Base-by-base conservation (phyloP, 2,329 filamentous ascomycete genomes). In the Paramyrothecium sp. region DNA sequence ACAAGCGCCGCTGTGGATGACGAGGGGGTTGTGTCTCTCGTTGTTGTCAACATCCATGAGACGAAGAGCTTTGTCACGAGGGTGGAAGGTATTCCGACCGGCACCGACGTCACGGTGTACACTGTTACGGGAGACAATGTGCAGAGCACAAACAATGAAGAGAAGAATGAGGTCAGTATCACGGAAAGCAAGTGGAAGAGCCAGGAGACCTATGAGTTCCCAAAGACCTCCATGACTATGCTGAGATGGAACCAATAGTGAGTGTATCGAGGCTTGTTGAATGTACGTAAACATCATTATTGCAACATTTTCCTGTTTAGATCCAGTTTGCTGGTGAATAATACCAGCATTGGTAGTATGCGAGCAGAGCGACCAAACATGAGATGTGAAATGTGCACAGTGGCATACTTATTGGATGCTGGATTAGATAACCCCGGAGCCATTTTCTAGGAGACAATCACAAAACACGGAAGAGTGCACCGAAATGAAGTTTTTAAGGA, bases 1-100 rank as follows among this genome's bases (percentile, higher is more conserved):
- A 86, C 88, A 22, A 88, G 86, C 61, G 88, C 87, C 2, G 76
- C 81, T 2, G 63, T 88, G 5, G 78, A 80, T 49, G 79, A 69
- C 38, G 85, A 78, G 22, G 89, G 89, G 0, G 81, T 77, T 54
- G 78, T 89, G 1, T 89, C 79, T 61, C 64, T 94, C 61, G 89
- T 83, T 3, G 89, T 93, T 1, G 89, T 92, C 17, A 95, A 95
- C 69, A 81, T 91, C 30, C 79, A 81, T 58, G 85, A 89, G 60
- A 78, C 80, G 10, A 77, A 81, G 60, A 83, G 80, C 56, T 86
- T 88, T 55, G 78, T 82, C 59, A 83, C 83, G 2, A 72, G 79
- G 2, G 82, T 90, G 0, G 66, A 82, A 26, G 85, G 84, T 66
- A 86, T 79, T 0, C 84, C 93, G 1, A 64, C 54, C 19, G 67